Percentiles rank a stretch among this genome's conserved stretches.
Evolutionary conservation across 305 asterid genomes (phyloP).

Genomic region (Fraxinus angustifolia): DNA sequence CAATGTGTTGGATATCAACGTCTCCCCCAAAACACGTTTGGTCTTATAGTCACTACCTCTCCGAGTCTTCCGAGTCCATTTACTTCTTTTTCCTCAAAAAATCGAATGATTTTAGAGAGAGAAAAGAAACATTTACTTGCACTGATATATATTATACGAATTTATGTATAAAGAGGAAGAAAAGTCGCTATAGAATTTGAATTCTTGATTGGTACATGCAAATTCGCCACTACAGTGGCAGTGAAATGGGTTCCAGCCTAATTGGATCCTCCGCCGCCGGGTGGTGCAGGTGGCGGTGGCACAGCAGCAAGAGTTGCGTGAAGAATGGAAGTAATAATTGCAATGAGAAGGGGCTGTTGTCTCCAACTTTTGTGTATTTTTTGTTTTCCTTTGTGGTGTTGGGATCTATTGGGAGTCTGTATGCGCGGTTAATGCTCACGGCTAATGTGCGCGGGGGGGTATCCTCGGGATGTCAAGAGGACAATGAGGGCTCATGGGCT

Average conservation of each 20-base stretch:
- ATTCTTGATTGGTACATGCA: not conserved
- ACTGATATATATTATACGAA: not conserved
- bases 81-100: not conserved
- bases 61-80: not conserved
- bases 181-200: not conserved
- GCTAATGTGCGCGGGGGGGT: conserved; percentile 56
- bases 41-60: conserved; percentile 7
- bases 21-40: conserved; percentile 1
- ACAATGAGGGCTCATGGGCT: conserved; percentile 91
- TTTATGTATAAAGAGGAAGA: not conserved
- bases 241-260: conserved; percentile 46
- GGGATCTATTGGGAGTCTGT: conserved; percentile 56
- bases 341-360: conserved; percentile 34
- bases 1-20: not conserved
- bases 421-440: conserved; percentile 51
- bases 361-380: conserved; percentile 61
- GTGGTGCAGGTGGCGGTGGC: conserved; percentile 34
- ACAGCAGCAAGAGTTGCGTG: not conserved
- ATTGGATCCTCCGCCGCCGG: conserved; percentile 33
- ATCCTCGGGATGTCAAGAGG: conserved; percentile 55
- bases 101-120: not conserved
- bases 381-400: conserved; percentile 51
- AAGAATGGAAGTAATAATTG: conserved; percentile 24
- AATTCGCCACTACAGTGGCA: not conserved
- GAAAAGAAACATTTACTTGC: not conserved